These are phyloP conservation scores for Gaultheria prostrata DNA, from an alignment of 148 eudicot species.

Conservation along the genomic window DNA sequence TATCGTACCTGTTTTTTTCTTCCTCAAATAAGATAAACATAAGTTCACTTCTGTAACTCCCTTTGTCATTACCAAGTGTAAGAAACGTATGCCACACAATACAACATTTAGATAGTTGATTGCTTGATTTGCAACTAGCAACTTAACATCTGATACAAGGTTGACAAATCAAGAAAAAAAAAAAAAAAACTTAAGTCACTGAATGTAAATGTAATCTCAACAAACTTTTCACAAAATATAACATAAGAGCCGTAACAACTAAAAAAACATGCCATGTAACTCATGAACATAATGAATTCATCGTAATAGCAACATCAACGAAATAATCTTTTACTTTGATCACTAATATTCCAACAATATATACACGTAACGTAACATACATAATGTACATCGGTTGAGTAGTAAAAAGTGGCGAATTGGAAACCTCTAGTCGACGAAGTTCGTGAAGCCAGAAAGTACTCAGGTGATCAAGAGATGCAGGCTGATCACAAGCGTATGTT, in stretches of 20 bases:
- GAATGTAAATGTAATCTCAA: not conserved
- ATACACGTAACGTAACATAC: not conserved
- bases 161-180: not conserved
- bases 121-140: not conserved
- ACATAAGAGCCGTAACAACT: not conserved
- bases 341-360: not conserved
- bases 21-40: not conserved
- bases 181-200: not conserved
- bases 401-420: not conserved
- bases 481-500: conserved; percentile 61
- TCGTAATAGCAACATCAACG: not conserved
- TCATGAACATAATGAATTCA: not conserved
- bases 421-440: conserved; percentile 56
- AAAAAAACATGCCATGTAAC: not conserved
- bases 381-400: not conserved
- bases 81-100: not conserved
- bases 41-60: not conserved
- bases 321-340: not conserved
- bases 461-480: conserved; percentile 39
- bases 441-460: conserved; percentile 61
- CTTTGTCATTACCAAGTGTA: not conserved
- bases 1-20: not conserved
- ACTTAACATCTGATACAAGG: not conserved
- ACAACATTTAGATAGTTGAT: not conserved
- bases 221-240: not conserved